A percentile compares a stretch with the other conserved stretches of the same genome.
These are phyloP conservation scores for Tolypocladium tropicale DNA, from an alignment of 2,329 filamentous ascomycete species.

Conservation along the genomic window DNA sequence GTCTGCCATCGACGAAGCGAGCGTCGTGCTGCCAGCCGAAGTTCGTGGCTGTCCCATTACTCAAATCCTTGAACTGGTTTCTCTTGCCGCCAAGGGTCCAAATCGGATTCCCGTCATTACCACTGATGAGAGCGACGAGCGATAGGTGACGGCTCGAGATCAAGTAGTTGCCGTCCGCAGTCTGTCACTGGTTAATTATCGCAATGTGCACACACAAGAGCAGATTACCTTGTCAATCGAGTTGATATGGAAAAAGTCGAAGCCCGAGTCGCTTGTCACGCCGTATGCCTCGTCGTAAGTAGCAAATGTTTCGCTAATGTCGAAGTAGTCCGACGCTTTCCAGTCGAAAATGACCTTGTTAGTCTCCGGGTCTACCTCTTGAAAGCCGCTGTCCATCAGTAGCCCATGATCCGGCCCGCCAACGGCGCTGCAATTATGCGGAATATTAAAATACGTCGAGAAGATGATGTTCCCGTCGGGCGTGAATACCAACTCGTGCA, in stretches of 20 bases:
- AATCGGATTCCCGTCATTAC: slow-evolving; percentile 4
- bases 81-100: slow-evolving; percentile 25
- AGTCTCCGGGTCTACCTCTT: slow-evolving; percentile 26
- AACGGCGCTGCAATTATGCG: slow-evolving; percentile 17
- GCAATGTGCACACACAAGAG: slow-evolving; percentile 4
- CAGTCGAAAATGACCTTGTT: slow-evolving; percentile 26
- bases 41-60: slow-evolving; percentile 20
- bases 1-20: slow-evolving; percentile 16
- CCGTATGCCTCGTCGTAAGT: slow-evolving; percentile 17
- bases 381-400: slow-evolving; percentile 26
- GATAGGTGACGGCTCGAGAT: not conserved
- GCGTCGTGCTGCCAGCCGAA: slow-evolving; percentile 30
- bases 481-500: not conserved
- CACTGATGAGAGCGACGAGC: not conserved
- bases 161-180: not conserved
- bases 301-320: slow-evolving; percentile 13
- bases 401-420: slow-evolving; percentile 19
- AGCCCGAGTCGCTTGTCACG: slow-evolving; percentile 17
- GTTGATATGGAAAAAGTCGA: slow-evolving; percentile 29
- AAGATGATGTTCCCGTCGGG: not conserved
- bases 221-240: slow-evolving; percentile 23
- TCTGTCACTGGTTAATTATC: not conserved
- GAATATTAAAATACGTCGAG: slow-evolving; percentile 20
- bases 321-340: slow-evolving; percentile 22
- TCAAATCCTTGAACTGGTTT: slow-evolving; percentile 25